phyloP scores from a whole-genome alignment of 1,284 basidiomycete species.

The Testicularia cyperi region DNA sequence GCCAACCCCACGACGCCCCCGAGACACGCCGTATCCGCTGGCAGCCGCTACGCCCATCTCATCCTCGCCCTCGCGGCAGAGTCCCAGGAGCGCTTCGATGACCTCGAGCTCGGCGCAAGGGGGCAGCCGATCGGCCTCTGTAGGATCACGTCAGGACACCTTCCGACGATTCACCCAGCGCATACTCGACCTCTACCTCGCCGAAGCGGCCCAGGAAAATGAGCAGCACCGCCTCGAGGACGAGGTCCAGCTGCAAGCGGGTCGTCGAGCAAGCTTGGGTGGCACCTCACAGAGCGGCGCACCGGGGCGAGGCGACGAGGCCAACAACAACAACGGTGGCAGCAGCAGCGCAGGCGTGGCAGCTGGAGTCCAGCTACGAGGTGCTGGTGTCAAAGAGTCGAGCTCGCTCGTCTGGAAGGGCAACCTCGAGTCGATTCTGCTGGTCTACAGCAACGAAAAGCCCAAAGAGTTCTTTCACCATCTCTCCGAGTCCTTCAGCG shows the following conservation, averaged over 20 bases:
- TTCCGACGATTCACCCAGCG: conserved; percentile 45
- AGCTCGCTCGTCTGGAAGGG: conserved; percentile 40
- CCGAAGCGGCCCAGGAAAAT: conserved; percentile 35
- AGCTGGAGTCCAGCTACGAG: too few relatives aligned
- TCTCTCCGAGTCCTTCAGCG: conserved; percentile 41
- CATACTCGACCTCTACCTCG: conserved; percentile 53
- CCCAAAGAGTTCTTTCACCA: conserved; percentile 57
- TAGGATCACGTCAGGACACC: conserved; percentile 20
- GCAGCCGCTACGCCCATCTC: conserved; percentile 21
- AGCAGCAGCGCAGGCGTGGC: too few relatives aligned
- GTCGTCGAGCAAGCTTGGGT: too few relatives aligned
- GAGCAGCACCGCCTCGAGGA: too few relatives aligned
- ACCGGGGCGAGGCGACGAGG: too few relatives aligned
- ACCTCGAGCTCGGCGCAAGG: conserved; percentile 8
- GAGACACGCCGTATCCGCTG: conserved; percentile 41
- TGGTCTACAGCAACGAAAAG: conserved; percentile 42
- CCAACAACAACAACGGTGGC: too few relatives aligned
- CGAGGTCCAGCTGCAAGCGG: too few relatives aligned
- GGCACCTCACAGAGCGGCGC: too few relatives aligned
- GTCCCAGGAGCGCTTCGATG: conserved; percentile 8
- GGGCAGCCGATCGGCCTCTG: conserved; percentile 23
- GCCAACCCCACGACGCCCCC: conserved; percentile 16
- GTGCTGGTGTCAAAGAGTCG: too few relatives aligned
- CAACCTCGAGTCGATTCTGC: conserved; percentile 47
- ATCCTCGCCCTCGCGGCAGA: conserved; percentile 15